Conservation (phyloP, 495 filamentous ascomycete genomes). For the Haplographium delicatum region DNA sequence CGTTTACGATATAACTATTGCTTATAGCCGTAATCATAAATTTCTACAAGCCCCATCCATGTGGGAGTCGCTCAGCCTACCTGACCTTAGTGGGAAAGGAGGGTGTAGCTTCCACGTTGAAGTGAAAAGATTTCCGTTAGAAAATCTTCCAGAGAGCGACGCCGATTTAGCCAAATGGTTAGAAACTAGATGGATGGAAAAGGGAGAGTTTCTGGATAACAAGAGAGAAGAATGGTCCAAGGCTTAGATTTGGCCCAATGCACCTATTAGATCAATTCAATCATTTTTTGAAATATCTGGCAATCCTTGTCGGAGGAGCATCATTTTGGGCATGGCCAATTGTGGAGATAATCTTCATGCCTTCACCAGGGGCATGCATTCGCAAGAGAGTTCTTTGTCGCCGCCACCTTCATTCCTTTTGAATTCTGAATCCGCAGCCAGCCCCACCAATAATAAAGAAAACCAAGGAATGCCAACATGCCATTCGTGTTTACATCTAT, state of each 20-base stretch:
- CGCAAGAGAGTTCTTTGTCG: constrained; percentile 1
- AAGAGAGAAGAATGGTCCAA: constrained; percentile 27
- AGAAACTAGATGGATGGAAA: constrained; percentile 48
- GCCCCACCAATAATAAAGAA: too few species aligned
- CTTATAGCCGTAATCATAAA: constrained; percentile 40
- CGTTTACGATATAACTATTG: constrained; percentile 54
- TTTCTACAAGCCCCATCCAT: constrained; percentile 47
- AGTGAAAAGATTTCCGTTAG: constrained; percentile 39
- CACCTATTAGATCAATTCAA: too few species aligned
- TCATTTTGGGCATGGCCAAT: not conserved
- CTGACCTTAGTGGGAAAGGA: constrained; percentile 30
- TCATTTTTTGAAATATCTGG: too few species aligned
- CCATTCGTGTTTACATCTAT: too few species aligned
- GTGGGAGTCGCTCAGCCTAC: constrained; percentile 41
- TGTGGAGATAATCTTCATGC: too few species aligned
- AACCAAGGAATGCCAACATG: too few species aligned
- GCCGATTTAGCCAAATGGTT: constrained; percentile 47
- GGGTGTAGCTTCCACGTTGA: constrained; percentile 48
- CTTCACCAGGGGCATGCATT: too few species aligned
- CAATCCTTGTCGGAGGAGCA: not conserved
- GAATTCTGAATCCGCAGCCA: not conserved
- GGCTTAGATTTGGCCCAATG: not conserved
- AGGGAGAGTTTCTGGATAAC: constrained; percentile 45
- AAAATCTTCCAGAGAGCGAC: constrained; percentile 38
- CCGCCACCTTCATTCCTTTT: not conserved